phyloP scores from a whole-genome alignment of 2,329 filamentous ascomycete species.

The Macrophomina phaseolina region DNA sequence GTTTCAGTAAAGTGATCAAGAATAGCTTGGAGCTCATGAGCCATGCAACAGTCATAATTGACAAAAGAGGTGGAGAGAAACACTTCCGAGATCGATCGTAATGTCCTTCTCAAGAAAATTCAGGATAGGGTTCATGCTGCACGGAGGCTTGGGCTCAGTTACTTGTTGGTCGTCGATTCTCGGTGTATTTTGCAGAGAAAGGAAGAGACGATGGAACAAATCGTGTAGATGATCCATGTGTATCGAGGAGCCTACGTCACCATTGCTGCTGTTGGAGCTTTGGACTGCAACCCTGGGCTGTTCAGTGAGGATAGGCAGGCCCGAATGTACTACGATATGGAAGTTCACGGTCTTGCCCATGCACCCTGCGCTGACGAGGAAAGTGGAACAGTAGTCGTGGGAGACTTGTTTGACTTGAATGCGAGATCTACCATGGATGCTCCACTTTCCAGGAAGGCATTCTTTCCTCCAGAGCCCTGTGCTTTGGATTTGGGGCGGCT shows the following conservation, averaged over 20 bases:
- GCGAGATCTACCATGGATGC: neutral
- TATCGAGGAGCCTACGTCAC: neutral
- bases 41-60: neutral
- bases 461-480: slow-evolving; percentile 21
- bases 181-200: neutral
- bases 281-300: neutral
- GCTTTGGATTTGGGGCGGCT: slow-evolving; percentile 10
- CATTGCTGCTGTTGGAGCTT: neutral
- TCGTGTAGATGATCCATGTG: neutral
- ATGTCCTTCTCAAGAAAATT: neutral
- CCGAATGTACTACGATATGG: neutral
- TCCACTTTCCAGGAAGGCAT: slow-evolving; percentile 27
- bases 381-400: neutral
- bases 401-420: neutral
- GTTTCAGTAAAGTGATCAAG: no score
- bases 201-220: neutral
- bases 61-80: neutral
- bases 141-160: neutral
- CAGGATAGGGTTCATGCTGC: neutral
- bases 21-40: no score
- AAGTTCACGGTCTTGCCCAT: neutral
- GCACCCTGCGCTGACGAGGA: neutral
- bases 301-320: neutral
- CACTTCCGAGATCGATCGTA: neutral
- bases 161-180: neutral